Percentiles rank a stretch among this genome's conserved stretches.
Evolutionary conservation across 2,329 filamentous ascomycete genomes (phyloP).

Genomic region (Fusarium haematococcum): DNA sequence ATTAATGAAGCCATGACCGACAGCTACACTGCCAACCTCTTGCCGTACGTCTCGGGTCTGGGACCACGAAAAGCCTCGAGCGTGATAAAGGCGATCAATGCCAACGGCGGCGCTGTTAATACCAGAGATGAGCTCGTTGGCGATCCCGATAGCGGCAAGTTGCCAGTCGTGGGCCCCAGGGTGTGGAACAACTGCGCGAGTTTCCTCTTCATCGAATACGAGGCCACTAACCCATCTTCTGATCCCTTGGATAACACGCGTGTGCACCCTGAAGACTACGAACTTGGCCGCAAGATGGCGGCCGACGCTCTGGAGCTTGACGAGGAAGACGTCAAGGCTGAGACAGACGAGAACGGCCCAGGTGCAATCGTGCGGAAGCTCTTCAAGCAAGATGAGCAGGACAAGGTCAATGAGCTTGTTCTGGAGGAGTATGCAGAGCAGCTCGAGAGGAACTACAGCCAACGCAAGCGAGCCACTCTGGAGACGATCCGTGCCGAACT

Average conservation of each 20-base stretch:
- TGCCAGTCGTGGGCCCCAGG: conserved; percentile 85
- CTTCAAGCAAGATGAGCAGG: conserved; percentile 93
- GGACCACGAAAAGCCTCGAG: conserved; percentile 92
- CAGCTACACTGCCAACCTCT: conserved; percentile 83
- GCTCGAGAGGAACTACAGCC: conserved; percentile 90
- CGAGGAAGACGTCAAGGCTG: conserved; percentile 96
- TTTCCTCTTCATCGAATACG: conserved; percentile 91
- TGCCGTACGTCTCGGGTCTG: conserved; percentile 91
- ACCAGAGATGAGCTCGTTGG: conserved; percentile 90
- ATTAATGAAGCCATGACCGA: conserved; percentile 92
- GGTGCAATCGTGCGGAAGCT: conserved; percentile 94
- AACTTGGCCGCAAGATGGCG: conserved; percentile 97
- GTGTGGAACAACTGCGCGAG: conserved; percentile 98
- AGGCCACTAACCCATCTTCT: conserved; percentile 81
- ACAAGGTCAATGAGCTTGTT: conserved; percentile 95
- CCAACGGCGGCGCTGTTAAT: conserved; percentile 87
- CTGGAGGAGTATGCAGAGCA: conserved; percentile 98
- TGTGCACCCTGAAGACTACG: conserved; percentile 98
- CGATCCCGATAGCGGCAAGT: conserved; percentile 81
- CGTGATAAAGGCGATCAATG: conserved; percentile 80
- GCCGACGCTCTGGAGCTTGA: conserved; percentile 96
- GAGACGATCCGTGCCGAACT: conserved; percentile 97
- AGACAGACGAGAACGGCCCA: conserved; percentile 88
- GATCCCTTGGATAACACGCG: conserved; percentile 97
- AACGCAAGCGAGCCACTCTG: conserved; percentile 93